Base-by-base conservation (phyloP, 140 eudicot species). In the Ambrosia hybrid region DNA sequence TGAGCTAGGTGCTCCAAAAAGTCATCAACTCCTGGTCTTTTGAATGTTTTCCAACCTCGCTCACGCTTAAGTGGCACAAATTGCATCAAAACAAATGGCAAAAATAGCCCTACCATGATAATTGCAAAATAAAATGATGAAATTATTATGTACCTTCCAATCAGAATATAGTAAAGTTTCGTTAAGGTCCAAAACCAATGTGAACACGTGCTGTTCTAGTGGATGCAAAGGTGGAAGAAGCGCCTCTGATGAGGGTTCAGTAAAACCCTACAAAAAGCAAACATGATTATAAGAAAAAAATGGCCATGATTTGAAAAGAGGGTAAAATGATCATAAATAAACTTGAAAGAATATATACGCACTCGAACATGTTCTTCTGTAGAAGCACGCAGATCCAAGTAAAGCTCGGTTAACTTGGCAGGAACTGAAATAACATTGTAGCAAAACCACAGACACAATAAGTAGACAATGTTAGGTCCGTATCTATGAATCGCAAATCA, bases 1-100 rank as follows among this genome's bases (percentile, higher is more conserved):
- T 84, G 96, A 72, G 97, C 87, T 41, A 94, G 70, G 41, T 84
- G 96, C 72, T 90, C 97, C 84, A 94, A 73, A 62, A 94, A 94
- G 74, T 80, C 91, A 79, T 94, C 94, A 26, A 94, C 96, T 34
- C 99, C 97, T 14, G 99, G 99, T 62, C 99, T 81, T 78, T 94
- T 94, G 65, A 90, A 88, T 34, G 99, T 90, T 86, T 91, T 82
- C 99, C 99, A 94, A 66, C 99, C 99, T 74, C 97, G 83, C 52
- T 94, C 99, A 84, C 96, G 97, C 99, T 93, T 71, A 60, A 41
- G 2, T 6, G 14, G 43, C 67, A 66, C 33, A 63, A 15, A 69
- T 21, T 4, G 63, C n/a, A 67, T 45, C 39, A 70, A 71, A 64
- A 39, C 66, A 71, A 64, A 70, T 21, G 59, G 21, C 38, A 74